Conservation (phyloP, 306 rosid species). For the Vigna mungo region DNA sequence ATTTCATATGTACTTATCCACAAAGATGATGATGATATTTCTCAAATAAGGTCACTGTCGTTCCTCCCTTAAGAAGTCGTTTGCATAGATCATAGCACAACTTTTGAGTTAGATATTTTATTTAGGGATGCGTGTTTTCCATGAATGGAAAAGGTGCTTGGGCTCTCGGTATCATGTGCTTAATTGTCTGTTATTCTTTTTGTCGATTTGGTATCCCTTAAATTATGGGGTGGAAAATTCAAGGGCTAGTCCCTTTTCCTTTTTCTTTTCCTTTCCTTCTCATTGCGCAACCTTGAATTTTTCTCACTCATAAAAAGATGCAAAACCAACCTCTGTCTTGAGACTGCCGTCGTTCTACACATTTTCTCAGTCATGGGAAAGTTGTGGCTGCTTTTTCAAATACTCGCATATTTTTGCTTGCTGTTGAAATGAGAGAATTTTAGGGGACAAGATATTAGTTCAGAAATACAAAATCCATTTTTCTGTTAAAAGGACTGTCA, state of each 20-base stretch:
- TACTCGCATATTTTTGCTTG: neutral
- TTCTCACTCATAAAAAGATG: slow-evolving; percentile 10
- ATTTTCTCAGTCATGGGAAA: slow-evolving; percentile 8
- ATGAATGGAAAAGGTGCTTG: neutral
- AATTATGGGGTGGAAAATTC: slow-evolving; percentile 16
- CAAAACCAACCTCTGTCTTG: neutral
- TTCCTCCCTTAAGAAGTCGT: slow-evolving; percentile 13
- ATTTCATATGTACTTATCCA: slow-evolving; percentile 30
- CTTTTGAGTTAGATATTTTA: slow-evolving; percentile 1
- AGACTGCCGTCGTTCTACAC: slow-evolving; percentile 1
- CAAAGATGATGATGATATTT: slow-evolving; percentile 41
- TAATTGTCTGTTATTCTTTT: slow-evolving; percentile 18
- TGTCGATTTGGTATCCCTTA: slow-evolving; percentile 5
- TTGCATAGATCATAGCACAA: slow-evolving; percentile 6
- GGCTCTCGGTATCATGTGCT: slow-evolving; percentile 3
- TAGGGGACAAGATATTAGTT: no score
- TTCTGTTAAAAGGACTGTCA: no score
- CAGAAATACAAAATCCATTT: no score
- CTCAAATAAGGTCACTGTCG: slow-evolving; percentile 28
- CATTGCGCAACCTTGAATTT: neutral
- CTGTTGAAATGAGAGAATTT: neutral
- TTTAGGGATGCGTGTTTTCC: slow-evolving; percentile 39
- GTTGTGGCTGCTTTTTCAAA: no score
- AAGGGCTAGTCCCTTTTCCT: neutral
- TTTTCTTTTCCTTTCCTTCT: neutral